Base-by-base conservation (phyloP, 441 rosid species). In the Erysimum cheiri region DNA sequence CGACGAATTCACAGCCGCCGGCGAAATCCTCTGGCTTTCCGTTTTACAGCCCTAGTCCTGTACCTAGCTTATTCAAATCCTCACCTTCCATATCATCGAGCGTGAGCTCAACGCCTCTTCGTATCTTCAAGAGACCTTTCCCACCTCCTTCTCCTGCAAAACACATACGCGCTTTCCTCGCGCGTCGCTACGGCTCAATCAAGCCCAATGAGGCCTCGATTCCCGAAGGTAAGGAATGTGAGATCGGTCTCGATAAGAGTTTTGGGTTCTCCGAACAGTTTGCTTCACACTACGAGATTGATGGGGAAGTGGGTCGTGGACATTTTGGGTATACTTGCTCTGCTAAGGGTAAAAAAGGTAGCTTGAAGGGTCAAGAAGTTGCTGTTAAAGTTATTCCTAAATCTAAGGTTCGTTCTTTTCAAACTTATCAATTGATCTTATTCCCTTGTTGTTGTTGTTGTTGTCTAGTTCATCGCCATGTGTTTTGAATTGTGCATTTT, bases 121-220 rank as follows among this genome's bases (percentile, higher is more conserved):
- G 93, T 48, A 56, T 90, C 81, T 92, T 92, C 83, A 90, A 84
- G 85, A 85, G 96, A 31, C 95, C 98, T 14, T 90, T 92, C 57
- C 98, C 98, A 26, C 98, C 98, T 26, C 96, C 98, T 4, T 92
- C 98, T 3, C 98, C 98, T 8, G 96, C 98, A 4, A 90, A 92
- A 78, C 98, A 92, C 73, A 90, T 92, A 71, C 84, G 88, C 4
- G 91, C 98, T 40, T 70, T 88, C 67, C 87, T 92, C 56, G 91
- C 90, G 3, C 83, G 96, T 56, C 86, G 96, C 58, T 85, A 90
- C 52, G 98, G 98, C 40, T 80, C 91, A 7, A 77, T 82, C 8
- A 92, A 90, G 75, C 93, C 93, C 5, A 87, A 87, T 10, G 90
- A 81, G 77, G 96, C 83, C 48, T 50, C 94, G 5, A 92, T 92